A percentile compares a stretch with the other conserved stretches of the same genome.
phyloP scores from a whole-genome alignment of 2,329 filamentous ascomycete genomes.

The Pseudogymnoascus sp. region DNA sequence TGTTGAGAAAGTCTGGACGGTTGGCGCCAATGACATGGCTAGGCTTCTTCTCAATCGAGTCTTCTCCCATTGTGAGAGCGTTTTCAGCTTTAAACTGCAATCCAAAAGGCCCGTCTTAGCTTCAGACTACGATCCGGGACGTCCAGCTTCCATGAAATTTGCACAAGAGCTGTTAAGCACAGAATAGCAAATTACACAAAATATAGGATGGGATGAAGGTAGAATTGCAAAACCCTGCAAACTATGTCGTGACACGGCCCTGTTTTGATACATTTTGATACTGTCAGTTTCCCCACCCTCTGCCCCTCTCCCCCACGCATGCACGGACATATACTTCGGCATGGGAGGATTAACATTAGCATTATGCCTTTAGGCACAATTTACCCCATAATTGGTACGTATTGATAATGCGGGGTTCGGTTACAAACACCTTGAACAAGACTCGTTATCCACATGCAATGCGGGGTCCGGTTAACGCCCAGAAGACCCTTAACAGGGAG shows the following conservation, averaged over 20 bases:
- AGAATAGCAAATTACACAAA: background rate
- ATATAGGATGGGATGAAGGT: background rate
- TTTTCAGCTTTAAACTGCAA: background rate
- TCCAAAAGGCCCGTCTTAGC: background rate
- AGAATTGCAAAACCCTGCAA: slow-evolving; percentile 2
- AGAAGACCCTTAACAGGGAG: background rate
- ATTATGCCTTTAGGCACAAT: background rate
- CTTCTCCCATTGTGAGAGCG: background rate
- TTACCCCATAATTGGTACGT: background rate
- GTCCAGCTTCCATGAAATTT: slow-evolving; percentile 1
- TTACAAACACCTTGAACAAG: background rate
- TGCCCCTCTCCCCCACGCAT: background rate
- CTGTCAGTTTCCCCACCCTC: background rate
- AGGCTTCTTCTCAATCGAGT: background rate
- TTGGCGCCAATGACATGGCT: background rate
- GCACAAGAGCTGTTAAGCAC: slow-evolving; percentile 4
- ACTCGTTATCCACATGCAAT: background rate
- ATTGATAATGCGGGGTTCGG: background rate
- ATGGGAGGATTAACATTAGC: background rate
- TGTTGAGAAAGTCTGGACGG: background rate
- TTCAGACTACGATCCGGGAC: background rate
- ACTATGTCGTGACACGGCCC: background rate
- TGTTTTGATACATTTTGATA: slow-evolving; percentile 6
- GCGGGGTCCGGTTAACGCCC: background rate
- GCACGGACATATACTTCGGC: background rate